Evolutionary conservation across 148 eudicot species (phyloP).

Genomic region (Rhododendron williamsianum): DNA sequence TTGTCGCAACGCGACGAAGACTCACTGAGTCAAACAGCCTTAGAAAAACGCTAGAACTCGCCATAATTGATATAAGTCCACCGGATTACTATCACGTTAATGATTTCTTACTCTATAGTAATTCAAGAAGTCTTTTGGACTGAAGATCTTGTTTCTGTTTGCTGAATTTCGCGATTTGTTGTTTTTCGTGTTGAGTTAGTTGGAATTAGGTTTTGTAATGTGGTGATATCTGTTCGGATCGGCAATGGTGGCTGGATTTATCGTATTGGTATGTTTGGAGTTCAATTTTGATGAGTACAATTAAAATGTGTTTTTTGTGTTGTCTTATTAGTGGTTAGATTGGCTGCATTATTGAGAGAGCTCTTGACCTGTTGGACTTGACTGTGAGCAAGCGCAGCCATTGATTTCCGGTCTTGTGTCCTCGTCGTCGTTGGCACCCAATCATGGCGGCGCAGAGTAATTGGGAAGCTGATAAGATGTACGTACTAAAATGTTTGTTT

Average conservation of each 20-base stretch:
- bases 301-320: background rate
- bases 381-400: background rate
- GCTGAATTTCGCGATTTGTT: slow-evolving; percentile 4
- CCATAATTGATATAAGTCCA: background rate
- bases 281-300: background rate
- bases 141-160: background rate
- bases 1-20: background rate
- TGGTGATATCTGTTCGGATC: slow-evolving; percentile 5
- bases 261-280: background rate
- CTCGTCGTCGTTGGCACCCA: slow-evolving; percentile 4
- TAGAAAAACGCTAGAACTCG: background rate
- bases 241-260: slow-evolving; percentile 16
- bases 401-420: background rate
- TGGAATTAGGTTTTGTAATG: slow-evolving; percentile 3
- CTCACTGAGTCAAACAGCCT: background rate
- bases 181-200: background rate
- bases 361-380: slow-evolving; percentile 10
- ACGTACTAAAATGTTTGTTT: slow-evolving; percentile 8
- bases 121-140: background rate
- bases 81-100: background rate
- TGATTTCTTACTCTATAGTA: background rate
- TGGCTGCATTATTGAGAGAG: background rate
- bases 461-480: slow-evolving; percentile 60
- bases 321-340: background rate
- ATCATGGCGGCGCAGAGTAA: slow-evolving; percentile 44